These are phyloP conservation scores for Wickerhamiella spandovensis DNA, from an alignment of 805 yeast genomes.

Conservation along the genomic window DNA sequence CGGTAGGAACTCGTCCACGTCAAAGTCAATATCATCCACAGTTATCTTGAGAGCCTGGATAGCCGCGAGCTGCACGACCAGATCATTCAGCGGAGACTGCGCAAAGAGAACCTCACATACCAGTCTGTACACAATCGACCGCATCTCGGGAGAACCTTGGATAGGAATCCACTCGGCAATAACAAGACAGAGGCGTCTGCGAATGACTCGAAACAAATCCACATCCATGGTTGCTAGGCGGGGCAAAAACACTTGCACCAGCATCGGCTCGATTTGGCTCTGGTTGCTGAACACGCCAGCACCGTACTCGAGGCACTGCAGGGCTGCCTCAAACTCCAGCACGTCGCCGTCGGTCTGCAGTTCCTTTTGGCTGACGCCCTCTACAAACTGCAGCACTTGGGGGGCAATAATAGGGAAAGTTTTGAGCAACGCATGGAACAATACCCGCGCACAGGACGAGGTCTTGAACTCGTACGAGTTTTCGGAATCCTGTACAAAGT, in stretches of 20 bases:
- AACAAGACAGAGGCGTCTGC: conserved; percentile 64
- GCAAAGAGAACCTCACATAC: conserved; percentile 37
- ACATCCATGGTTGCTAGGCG: conserved; percentile 32
- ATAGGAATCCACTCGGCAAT: conserved; percentile 71
- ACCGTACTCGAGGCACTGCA: conserved; percentile 73
- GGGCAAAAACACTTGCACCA: conserved; percentile 53
- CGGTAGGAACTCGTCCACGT: conserved; percentile 52
- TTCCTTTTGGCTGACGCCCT: conserved; percentile 25
- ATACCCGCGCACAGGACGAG: conserved; percentile 75
- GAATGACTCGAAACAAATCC: conserved; percentile 38
- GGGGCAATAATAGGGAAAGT: conserved; percentile 44
- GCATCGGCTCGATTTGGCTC: conserved; percentile 55
- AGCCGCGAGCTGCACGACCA: conserved; percentile 69
- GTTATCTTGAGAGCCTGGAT: conserved; percentile 53
- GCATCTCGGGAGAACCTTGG: conserved; percentile 44
- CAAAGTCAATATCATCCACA: conserved; percentile 80
- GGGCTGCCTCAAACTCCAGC: conserved; percentile 61
- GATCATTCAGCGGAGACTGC: conserved; percentile 42
- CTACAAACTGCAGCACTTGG: conserved; percentile 46
- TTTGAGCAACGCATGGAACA: conserved; percentile 60
- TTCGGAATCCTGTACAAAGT: conserved; percentile 68
- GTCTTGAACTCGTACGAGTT: conserved; percentile 62
- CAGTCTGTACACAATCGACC: conserved; percentile 45
- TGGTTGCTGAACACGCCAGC: conserved; percentile 48
- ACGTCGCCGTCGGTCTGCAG: conserved; percentile 33